Conservation (phyloP, 768 basidiomycete genomes). For the Leccinum ochraceum region DNA sequence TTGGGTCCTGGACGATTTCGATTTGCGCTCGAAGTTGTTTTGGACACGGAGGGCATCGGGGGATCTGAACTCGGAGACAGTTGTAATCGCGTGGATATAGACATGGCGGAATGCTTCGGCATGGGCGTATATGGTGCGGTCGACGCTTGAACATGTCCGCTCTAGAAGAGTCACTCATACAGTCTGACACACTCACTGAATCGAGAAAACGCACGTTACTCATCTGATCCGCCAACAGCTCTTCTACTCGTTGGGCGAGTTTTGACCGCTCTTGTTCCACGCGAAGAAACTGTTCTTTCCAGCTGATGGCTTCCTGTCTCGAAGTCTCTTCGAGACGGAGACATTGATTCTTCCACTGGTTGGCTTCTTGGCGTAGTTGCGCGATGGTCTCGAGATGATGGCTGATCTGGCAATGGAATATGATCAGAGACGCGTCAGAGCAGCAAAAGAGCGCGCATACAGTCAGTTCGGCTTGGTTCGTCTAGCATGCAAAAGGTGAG, state of each 20-base stretch:
- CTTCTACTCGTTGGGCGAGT: slow-evolving; percentile 57
- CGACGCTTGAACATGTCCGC: slow-evolving; percentile 16
- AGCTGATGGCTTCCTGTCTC: slow-evolving; percentile 56
- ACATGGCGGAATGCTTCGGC: slow-evolving; percentile 21
- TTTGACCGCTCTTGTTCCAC: slow-evolving; percentile 68
- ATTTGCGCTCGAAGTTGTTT: slow-evolving; percentile 9
- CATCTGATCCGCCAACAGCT: slow-evolving; percentile 53
- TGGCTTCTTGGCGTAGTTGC: slow-evolving; percentile 62
- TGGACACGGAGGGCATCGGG: slow-evolving; percentile 33
- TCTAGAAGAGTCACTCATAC: slow-evolving; percentile 13
- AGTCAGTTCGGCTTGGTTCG: slow-evolving; percentile 56
- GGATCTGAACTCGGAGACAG: slow-evolving; percentile 25
- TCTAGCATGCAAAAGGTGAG: slow-evolving; percentile 33
- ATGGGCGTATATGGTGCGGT: slow-evolving; percentile 38
- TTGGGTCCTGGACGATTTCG: slow-evolving; percentile 13
- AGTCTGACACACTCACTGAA: background rate
- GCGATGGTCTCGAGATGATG: slow-evolving; percentile 62
- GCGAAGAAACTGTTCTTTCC: slow-evolving; percentile 79
- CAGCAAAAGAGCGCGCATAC: slow-evolving; percentile 36
- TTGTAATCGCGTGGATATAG: slow-evolving; percentile 29
- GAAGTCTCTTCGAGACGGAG: slow-evolving; percentile 47
- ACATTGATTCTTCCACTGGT: slow-evolving; percentile 73
- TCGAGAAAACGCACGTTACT: slow-evolving; percentile 38
- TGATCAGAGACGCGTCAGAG: background rate
- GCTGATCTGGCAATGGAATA: slow-evolving; percentile 43